Percentiles rank a stretch among this genome's conserved stretches.
Conservation (phyloP, 257 asterid genomes). For the Coffea canephora region DNA sequence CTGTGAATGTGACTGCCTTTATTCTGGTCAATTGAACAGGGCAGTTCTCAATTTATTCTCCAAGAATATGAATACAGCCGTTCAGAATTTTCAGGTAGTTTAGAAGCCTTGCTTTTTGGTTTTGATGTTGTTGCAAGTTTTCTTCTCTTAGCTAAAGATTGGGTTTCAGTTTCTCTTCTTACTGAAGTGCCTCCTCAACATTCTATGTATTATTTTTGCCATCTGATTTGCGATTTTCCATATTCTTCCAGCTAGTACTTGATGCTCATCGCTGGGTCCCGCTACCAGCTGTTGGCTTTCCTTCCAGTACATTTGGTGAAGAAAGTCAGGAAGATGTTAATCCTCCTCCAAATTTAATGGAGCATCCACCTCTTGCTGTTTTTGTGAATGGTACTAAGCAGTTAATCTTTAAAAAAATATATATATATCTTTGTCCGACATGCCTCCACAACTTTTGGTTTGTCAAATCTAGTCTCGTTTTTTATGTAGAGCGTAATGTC, state of each 20-base stretch:
- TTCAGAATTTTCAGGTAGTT: constrained; percentile 88
- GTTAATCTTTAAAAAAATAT: background rate
- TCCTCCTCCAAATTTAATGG: constrained; percentile 95
- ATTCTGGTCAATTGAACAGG: constrained; percentile 42
- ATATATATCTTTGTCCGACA: background rate
- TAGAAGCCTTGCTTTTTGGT: background rate
- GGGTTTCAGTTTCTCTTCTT: background rate
- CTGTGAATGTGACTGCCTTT: constrained; percentile 22
- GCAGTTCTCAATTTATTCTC: constrained; percentile 85
- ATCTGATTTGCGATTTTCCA: constrained; percentile 25
- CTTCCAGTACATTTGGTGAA: constrained; percentile 67
- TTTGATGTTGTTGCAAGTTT: background rate
- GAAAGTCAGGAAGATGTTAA: constrained; percentile 72
- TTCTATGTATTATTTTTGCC: constrained; percentile 13
- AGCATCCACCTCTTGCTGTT: constrained; percentile 97
- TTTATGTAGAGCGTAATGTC: background rate
- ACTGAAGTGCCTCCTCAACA: background rate
- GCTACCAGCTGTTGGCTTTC: constrained; percentile 90
- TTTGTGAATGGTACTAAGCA: constrained; percentile 59
- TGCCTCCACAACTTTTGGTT: background rate
- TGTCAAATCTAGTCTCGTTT: background rate
- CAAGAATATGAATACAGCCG: constrained; percentile 86
- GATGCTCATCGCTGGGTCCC: constrained; percentile 78
- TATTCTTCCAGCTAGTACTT: constrained; percentile 73
- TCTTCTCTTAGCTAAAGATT: constrained; percentile 2